Evolutionary conservation across 495 filamentous ascomycete genomes (phyloP).

Genomic region (Neurospora sp.): DNA sequence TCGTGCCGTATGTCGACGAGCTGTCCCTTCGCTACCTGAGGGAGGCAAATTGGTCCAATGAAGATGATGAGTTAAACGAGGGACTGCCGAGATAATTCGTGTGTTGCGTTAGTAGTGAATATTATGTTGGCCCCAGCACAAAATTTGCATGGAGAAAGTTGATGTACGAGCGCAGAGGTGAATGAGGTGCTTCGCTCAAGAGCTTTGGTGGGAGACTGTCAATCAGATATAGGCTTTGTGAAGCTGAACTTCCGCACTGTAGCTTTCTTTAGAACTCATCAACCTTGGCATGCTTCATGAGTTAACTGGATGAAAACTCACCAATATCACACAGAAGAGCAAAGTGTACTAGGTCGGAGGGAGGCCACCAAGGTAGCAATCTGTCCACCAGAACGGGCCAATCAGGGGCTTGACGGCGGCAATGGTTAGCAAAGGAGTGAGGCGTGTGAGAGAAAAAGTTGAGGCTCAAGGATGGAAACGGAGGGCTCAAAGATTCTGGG

Average conservation of each 20-base stretch:
- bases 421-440: slow-evolving; percentile 8
- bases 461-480: slow-evolving; percentile 22
- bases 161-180: not conserved
- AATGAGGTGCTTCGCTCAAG: not conserved
- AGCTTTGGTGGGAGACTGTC: not conserved
- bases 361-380: slow-evolving; percentile 13
- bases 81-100: slow-evolving; percentile 14
- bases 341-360: slow-evolving; percentile 1
- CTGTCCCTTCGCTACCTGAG: not conserved
- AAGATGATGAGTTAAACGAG: slow-evolving; percentile 17
- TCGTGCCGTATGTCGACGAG: not conserved
- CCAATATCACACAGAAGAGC: slow-evolving; percentile 42
- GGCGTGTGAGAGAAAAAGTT: slow-evolving; percentile 5
- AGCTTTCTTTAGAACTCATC: not conserved
- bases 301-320: slow-evolving; percentile 34
- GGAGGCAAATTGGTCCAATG: not conserved
- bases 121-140: not conserved
- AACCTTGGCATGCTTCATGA: not conserved
- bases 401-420: slow-evolving; percentile 13
- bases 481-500: slow-evolving; percentile 7
- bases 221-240: not conserved
- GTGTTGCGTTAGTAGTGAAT: slow-evolving; percentile 12
- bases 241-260: not conserved
- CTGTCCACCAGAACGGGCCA: slow-evolving; percentile 21
- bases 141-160: not conserved